Percentiles rank a stretch among this genome's conserved stretches.
These are phyloP conservation scores for Trichoderma reesei DNA, from an alignment of 495 filamentous ascomycete genomes.

Conservation along the genomic window DNA sequence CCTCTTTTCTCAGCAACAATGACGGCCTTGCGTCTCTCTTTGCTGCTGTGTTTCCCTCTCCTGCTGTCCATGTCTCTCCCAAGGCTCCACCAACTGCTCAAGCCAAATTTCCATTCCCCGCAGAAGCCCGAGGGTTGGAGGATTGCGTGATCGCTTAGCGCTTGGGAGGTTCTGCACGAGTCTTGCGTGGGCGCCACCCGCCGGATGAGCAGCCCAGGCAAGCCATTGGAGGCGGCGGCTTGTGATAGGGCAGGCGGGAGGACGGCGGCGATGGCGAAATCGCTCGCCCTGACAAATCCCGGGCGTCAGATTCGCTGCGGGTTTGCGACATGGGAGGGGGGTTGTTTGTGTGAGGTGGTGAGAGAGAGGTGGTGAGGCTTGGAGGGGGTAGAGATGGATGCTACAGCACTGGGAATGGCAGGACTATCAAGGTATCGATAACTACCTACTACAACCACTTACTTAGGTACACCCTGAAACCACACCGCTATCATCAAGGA, in stretches of 20 bases:
- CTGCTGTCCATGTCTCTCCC: neutral
- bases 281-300: constrained; percentile 7
- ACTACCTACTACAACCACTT: too few relatives aligned
- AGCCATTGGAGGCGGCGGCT: too few relatives aligned
- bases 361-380: neutral
- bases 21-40: neutral
- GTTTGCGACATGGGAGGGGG: neutral
- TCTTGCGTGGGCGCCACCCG: constrained; percentile 7
- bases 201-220: neutral
- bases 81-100: neutral
- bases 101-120: constrained; percentile 8
- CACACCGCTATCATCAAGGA: too few relatives aligned
- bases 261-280: constrained; percentile 8
- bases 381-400: neutral
- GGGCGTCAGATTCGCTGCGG: constrained; percentile 2
- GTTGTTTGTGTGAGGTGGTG: neutral
- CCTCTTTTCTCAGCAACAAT: neutral
- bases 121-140: constrained; percentile 6
- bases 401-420: too few relatives aligned
- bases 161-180: neutral
- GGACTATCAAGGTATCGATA: too few relatives aligned
- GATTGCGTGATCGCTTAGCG: constrained; percentile 9
- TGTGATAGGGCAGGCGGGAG: neutral
- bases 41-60: neutral
- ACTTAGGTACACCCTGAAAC: too few relatives aligned